These are phyloP conservation scores for Populus simonii DNA, from an alignment of 345 rosid species.

Conservation along the genomic window DNA sequence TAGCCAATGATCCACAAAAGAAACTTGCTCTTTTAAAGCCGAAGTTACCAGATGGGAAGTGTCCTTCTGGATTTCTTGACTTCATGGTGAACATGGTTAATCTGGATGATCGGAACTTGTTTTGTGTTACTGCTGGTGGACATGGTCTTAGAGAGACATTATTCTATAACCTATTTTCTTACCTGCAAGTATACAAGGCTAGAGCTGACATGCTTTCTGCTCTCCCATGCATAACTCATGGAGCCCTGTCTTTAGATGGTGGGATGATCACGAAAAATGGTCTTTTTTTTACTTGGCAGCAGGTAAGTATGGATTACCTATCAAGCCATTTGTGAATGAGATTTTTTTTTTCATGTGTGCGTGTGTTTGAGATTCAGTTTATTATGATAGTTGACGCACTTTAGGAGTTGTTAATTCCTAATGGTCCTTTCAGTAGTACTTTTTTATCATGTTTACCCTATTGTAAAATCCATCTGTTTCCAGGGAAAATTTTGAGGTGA, in stretches of 20 bases:
- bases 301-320: background rate
- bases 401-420: background rate
- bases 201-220: constrained; percentile 16
- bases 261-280: constrained; percentile 13
- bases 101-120: constrained; percentile 3
- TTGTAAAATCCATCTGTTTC: background rate
- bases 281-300: constrained; percentile 12
- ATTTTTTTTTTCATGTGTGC: background rate
- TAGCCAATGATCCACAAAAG: constrained; percentile 13
- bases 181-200: constrained; percentile 12
- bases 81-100: constrained; percentile 18
- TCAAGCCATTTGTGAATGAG: background rate
- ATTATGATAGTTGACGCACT: background rate
- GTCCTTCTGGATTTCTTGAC: constrained; percentile 17
- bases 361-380: background rate
- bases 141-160: constrained; percentile 27
- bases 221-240: constrained; percentile 23
- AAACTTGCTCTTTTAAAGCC: constrained; percentile 16
- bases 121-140: constrained; percentile 9
- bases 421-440: background rate
- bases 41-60: constrained; percentile 10
- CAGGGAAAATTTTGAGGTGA: constrained; percentile 17
- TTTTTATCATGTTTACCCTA: background rate
- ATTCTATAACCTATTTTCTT: constrained; percentile 21
- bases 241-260: constrained; percentile 24